Conservation (phyloP, 1,139 yeast genomes). For the Debaryomyces subglobosus region DNA sequence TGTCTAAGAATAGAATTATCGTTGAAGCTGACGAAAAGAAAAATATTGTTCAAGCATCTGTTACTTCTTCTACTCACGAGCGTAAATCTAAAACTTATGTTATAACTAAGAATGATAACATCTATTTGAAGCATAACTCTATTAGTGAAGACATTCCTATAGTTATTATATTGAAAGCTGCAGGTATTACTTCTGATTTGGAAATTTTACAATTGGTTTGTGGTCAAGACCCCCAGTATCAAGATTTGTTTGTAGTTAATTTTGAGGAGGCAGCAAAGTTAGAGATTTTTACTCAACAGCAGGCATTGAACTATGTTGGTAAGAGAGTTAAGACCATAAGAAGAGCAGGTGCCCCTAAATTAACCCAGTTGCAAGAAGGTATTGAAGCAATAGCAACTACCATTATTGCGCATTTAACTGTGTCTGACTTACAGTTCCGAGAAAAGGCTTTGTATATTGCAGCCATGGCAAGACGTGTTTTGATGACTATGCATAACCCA, state of each 20-base stretch:
- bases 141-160: conserved; percentile 95
- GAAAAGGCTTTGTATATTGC: conserved; percentile 95
- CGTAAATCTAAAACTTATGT: conserved; percentile 97
- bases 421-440: conserved; percentile 81
- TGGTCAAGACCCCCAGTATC: conserved; percentile 85
- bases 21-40: conserved; percentile 97
- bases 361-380: conserved; percentile 88
- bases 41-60: conserved; percentile 94
- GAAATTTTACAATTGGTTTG: conserved; percentile 94
- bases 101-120: conserved; percentile 85
- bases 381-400: conserved; percentile 97
- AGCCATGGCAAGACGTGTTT: conserved; percentile 93
- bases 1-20: conserved; percentile 94
- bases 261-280: conserved; percentile 91
- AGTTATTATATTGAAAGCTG: conserved; percentile 90
- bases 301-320: conserved; percentile 90
- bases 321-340: conserved; percentile 89
- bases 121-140: conserved; percentile 91
- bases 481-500: conserved; percentile 94
- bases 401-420: conserved; percentile 91
- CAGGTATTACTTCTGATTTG: conserved; percentile 89
- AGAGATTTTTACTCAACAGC: conserved; percentile 88
- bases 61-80: conserved; percentile 96
- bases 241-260: conserved; percentile 88
- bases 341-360: conserved; percentile 80